Percentiles rank a stretch among this genome's conserved stretches.
Conservation (phyloP, 2,329 filamentous ascomycete genomes). For the Colletotrichum gloeosporioides region DNA sequence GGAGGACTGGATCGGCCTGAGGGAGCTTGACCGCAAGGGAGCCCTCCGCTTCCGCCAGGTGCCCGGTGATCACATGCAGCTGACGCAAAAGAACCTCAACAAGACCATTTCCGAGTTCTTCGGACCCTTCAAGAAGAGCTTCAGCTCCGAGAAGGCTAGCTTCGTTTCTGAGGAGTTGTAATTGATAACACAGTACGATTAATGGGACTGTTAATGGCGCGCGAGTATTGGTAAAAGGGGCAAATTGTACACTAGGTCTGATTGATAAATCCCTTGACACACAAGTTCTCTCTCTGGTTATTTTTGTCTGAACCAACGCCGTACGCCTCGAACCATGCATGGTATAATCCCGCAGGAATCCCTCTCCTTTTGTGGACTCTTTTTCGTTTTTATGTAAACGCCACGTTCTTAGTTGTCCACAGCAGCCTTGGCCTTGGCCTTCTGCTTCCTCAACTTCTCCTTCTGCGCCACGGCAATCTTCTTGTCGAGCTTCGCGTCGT, state of each 20-base stretch:
- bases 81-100: conserved; percentile 70
- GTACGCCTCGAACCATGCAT: conserved; percentile 25
- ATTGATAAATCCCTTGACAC: conserved; percentile 7
- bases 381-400: not conserved
- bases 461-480: conserved; percentile 63
- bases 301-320: conserved; percentile 23
- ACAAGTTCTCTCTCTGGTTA: conserved; percentile 3
- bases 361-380: not conserved
- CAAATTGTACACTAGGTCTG: conserved; percentile 19
- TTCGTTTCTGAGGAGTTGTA: conserved; percentile 43
- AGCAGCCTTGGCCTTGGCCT: conserved; percentile 60
- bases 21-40: conserved; percentile 77
- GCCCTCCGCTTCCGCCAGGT: conserved; percentile 77
- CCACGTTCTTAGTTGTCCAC: conserved; percentile 43
- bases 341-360: conserved; percentile 21
- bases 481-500: conserved; percentile 60
- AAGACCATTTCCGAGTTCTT: conserved; percentile 72
- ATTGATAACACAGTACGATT: not conserved
- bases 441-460: conserved; percentile 62
- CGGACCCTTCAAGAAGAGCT: conserved; percentile 53
- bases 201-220: not conserved
- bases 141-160: conserved; percentile 27
- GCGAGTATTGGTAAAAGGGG: not conserved
- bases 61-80: conserved; percentile 83
- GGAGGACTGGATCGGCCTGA: conserved; percentile 93